Evolutionary conservation across 305 asterid species (phyloP).

Genomic region (Solanum hybrid): DNA sequence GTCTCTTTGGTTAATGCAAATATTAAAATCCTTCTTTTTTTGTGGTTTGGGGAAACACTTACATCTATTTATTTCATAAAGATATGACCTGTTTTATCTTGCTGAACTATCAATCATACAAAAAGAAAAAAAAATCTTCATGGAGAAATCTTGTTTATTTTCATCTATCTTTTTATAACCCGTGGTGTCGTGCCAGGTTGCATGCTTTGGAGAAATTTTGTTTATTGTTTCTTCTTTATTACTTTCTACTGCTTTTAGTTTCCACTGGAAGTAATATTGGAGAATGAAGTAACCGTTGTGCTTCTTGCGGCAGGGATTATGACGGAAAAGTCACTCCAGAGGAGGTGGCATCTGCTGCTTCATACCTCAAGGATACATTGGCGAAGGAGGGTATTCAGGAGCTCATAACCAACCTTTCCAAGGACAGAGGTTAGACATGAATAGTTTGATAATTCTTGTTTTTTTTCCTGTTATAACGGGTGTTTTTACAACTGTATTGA

Average conservation of each 20-base stretch:
- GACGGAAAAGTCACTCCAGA: slow-evolving; percentile 98
- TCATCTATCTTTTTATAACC: not conserved
- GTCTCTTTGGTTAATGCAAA: not conserved
- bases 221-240: slow-evolving; percentile 2
- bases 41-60: not conserved
- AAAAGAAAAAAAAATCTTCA: not conserved
- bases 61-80: not conserved
- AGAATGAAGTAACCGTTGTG: not conserved
- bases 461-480: not conserved
- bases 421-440: slow-evolving; percentile 71
- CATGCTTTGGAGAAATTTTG: not conserved
- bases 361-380: slow-evolving; percentile 86
- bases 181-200: not conserved
- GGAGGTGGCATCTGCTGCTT: slow-evolving; percentile 96
- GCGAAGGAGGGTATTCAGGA: slow-evolving; percentile 91
- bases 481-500: not conserved
- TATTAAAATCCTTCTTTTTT: not conserved
- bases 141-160: slow-evolving; percentile 1
- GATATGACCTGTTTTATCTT: not conserved
- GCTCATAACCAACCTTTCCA: slow-evolving; percentile 74
- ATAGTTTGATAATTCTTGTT: not conserved
- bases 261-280: not conserved
- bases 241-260: not conserved
- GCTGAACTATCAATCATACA: not conserved
- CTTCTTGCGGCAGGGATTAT: slow-evolving; percentile 51